Evolutionary conservation across 2,329 filamentous ascomycete species (phyloP), one percentile per base, ranked within the genome.

Genomic region (Penicillium expansum): DNA sequence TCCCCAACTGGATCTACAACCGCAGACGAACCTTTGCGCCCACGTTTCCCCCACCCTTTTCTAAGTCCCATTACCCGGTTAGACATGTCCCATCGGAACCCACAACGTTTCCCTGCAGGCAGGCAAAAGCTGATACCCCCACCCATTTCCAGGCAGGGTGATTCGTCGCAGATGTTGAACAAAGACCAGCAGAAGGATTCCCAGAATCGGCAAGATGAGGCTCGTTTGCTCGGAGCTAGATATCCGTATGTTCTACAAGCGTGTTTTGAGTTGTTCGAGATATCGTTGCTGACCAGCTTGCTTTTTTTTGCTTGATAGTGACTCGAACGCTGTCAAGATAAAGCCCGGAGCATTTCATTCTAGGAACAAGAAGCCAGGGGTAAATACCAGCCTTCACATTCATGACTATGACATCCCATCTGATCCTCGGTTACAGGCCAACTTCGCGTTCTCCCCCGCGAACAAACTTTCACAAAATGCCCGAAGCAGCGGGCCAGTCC

Each of bases 401-500:
- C 14, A 37, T 47, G 16, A 6, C 14, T 11, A 37, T 37, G 45
- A n/a, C 20, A n/a, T 54, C 24, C 11, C 13, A 9, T 55, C 53
- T 60, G 20, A 59, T 29, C 10, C 18, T 38, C 29, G 29, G 14
- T 22, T 10, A 16, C 48, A 67, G 64, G 43, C 59, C n/a, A 55
- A 29, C 22, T 45, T 54, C n/a, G 59, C 61, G 8, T 64, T 67
- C 39, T 67, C 58, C 37, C 70, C 70, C 7, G 35, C 60, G 2
- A 60, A 74, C 45, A 64, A 55, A 27, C 57, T 74, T 35, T 65
- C 67, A 14, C 44, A 47, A 3, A 66, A 67, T 42, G 48, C 61
- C 16, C 67, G 68, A 49, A 63, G 69, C 27, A 74, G 71, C 52
- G 71, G 71, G 7, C 68, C 72, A n/a, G 66, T 73, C 38, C 69